These are phyloP conservation scores for Paramecium tetraurelia DNA, from an alignment of 73 alveolate species.

Conservation along the genomic window DNA sequence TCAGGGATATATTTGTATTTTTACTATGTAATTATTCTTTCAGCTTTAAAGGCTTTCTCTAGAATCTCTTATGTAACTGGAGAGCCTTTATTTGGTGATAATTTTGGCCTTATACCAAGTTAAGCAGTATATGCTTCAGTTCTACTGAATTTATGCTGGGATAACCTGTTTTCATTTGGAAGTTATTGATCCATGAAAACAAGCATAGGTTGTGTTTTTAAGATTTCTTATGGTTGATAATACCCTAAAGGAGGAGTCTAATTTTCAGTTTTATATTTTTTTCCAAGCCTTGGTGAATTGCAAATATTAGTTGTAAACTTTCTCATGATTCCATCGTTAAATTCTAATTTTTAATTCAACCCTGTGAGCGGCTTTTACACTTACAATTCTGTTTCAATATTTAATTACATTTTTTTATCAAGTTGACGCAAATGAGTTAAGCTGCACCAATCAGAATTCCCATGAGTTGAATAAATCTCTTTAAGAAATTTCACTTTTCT, in stretches of 20 bases:
- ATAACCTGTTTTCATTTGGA: background rate
- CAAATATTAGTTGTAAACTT: background rate
- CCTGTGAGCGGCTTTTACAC: background rate
- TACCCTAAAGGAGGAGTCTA: background rate
- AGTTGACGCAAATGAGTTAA: background rate
- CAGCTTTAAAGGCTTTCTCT: background rate
- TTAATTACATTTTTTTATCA: background rate
- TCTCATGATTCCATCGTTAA: background rate
- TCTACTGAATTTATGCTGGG: background rate
- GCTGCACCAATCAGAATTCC: constrained; percentile 5
- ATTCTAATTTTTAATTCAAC: background rate
- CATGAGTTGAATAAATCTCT: background rate
- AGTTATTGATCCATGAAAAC: background rate
- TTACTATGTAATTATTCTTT: background rate
- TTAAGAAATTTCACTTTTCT: background rate
- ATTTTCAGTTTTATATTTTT: background rate
- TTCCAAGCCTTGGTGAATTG: background rate
- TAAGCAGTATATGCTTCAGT: background rate
- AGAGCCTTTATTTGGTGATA: background rate
- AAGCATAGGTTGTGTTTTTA: background rate
- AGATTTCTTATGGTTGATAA: background rate
- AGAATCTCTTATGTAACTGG: background rate
- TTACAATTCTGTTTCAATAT: background rate
- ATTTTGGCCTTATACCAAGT: background rate
- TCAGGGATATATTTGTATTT: background rate